Conservation (phyloP, 768 basidiomycete genomes). For the Boletellus ananiceps region DNA sequence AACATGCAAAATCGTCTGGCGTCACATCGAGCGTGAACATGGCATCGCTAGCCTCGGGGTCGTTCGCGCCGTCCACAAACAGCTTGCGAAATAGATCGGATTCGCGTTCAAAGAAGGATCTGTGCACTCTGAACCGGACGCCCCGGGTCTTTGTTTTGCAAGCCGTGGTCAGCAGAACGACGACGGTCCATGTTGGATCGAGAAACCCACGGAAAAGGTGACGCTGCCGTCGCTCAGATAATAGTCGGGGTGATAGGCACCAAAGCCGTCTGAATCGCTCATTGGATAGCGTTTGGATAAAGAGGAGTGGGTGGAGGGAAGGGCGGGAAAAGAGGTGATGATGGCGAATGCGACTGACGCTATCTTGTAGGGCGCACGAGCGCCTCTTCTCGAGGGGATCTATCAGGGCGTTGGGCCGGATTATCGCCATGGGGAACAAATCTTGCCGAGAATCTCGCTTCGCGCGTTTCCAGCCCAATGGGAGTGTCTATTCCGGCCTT, state of each 20-base stretch:
- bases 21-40: conserved; percentile 40
- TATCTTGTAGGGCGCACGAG: conserved; percentile 19
- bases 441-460: conserved; percentile 13
- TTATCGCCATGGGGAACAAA: not conserved
- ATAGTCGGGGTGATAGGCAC: conserved; percentile 1
- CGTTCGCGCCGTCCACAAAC: conserved; percentile 24
- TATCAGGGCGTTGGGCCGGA: conserved; percentile 7
- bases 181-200: not conserved
- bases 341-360: not conserved
- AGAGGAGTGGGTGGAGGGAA: not conserved
- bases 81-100: conserved; percentile 40
- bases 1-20: conserved; percentile 43
- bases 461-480: not conserved
- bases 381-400: conserved; percentile 17
- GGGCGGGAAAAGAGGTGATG: too few relatives aligned
- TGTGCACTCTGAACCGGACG: conserved; percentile 48
- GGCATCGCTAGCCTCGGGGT: conserved; percentile 33
- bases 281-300: conserved; percentile 8
- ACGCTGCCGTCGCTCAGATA: conserved; percentile 14
- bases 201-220: conserved; percentile 14
- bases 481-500: not conserved
- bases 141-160: conserved; percentile 43
- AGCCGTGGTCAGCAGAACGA: conserved; percentile 3
- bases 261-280: conserved; percentile 14
- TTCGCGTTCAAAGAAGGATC: conserved; percentile 56